Percentiles rank a stretch among this genome's conserved stretches.
Evolutionary conservation across 805 yeast species (phyloP).

Genomic region (Cephaloascus albidus): DNA sequence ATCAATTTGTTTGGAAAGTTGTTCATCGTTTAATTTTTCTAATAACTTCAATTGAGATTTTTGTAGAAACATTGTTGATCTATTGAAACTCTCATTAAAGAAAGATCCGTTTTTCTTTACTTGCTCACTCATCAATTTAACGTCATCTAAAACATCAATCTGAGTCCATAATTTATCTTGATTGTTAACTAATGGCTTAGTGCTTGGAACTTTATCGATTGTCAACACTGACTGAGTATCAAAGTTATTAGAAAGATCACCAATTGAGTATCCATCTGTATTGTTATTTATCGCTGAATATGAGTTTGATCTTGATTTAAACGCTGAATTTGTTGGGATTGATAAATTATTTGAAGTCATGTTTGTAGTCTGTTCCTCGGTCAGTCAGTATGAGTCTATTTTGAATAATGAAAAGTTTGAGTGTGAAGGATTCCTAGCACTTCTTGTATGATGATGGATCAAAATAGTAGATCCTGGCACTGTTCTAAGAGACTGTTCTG

Average conservation of each 20-base stretch:
- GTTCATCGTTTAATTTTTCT: slow-evolving; percentile 4
- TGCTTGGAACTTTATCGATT: slow-evolving; percentile 41
- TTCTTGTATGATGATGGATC: too few relatives aligned
- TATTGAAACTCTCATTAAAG: slow-evolving; percentile 41
- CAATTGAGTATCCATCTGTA: neutral
- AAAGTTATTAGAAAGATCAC: neutral
- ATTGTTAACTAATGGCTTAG: slow-evolving; percentile 50
- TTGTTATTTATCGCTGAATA: neutral
- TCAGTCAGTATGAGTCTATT: too few relatives aligned
- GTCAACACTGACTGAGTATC: slow-evolving; percentile 7
- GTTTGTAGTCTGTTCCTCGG: too few relatives aligned
- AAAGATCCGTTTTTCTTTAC: slow-evolving; percentile 33
- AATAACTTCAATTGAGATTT: slow-evolving; percentile 6
- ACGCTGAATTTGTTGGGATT: neutral
- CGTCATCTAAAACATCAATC: slow-evolving; percentile 78
- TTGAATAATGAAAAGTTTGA: too few relatives aligned
- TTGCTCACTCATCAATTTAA: slow-evolving; percentile 45
- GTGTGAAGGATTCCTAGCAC: too few relatives aligned
- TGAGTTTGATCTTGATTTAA: neutral
- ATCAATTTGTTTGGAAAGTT: slow-evolving; percentile 3
- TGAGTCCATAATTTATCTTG: slow-evolving; percentile 84
- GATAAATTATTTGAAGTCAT: neutral
- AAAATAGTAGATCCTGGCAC: too few relatives aligned
- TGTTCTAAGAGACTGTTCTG: too few relatives aligned
- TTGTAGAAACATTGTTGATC: slow-evolving; percentile 18